Evolutionary conservation across 1,139 yeast species (phyloP), one percentile per base, ranked within the genome.

Genomic region (Kurtzmaniella natalensis): DNA sequence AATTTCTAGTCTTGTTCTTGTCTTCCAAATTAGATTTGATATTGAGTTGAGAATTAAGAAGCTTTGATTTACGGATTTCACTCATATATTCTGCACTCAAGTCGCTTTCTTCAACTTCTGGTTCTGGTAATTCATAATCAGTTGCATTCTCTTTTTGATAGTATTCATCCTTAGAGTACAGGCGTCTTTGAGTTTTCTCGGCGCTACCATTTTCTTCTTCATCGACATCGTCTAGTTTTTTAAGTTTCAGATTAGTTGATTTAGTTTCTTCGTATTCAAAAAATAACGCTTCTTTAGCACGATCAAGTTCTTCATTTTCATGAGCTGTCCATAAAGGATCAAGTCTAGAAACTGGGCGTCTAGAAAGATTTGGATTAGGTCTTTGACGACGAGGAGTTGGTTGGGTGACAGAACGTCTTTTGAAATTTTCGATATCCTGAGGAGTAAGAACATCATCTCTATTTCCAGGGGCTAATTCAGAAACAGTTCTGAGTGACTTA

Each of bases 341-440:
- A 37, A 82, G 62, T 47, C 78, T 72, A 2, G 89, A 81, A 21
- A 78, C 77, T 7, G 92, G 92, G 49, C 87, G 71, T 45, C 76
- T 57, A 2, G 70, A 61, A 36, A 69, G 59, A 11, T 64, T 45
- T 7, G 72, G 59, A 66, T 50, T 75, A 47, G 43, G 65, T 21
- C 5, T 5, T 57, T 73, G 56, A 45, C 68, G 45, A 42, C 50
- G 48, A 5, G 64, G 59, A 27, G 46, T 50, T 22, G 67, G 73
- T 41, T 67, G 72, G 15, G 79, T 71, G 2, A 64, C 72, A 1
- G 77, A 61, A 38, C 81, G 59, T 43, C 64, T 59, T 46, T 72
- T 72, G 41, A 68, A 47, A 14, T 54, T 51, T 34, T 65, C 76
- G 17, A 73, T 44, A 28, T 67, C 73, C 33, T 63, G 68, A n/a